Base-by-base conservation (phyloP, 768 basidiomycete species). In the Gloeophyllum trabeum region DNA sequence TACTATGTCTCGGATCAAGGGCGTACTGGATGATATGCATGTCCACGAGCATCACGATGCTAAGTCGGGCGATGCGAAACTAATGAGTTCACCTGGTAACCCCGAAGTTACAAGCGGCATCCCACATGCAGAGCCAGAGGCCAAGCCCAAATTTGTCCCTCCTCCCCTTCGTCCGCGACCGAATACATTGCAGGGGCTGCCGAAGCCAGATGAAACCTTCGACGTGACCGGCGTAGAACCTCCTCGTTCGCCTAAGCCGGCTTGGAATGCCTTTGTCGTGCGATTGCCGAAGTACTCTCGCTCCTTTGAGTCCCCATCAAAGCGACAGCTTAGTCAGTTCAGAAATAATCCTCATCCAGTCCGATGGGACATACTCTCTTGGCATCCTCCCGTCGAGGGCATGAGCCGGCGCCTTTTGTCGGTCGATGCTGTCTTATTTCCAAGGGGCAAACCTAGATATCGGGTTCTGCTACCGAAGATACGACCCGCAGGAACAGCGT, bases 1-100 rank as follows among this genome's bases (percentile, higher is more conserved):
- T 54, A 74, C 77, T 21, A 87, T 91, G 74, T 85, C 83, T 4
- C 75, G 88, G 32, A 89, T 91, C 53, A 90, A 81, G 53, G 87
- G 84, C 24, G 88, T 80, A 12, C 53, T 91, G 43, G 72, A 76
- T 54, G 71, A 69, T 23, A 82, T 83, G 76, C 81, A 56, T 14
- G 16, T 10, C 28, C 28, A 32, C 28, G 28, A 32, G 10, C 28
- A 32, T 32, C 10, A 32, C 28, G 10, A 10, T 32, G 28, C 28
- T 16, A 32, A 32, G 16, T 32, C 28, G 28, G 28, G 10, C n/a
- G n/a, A n/a, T n/a, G 4, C 40, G 13, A 49, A 49, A 24, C 22
- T 30, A 14, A n/a, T n/a, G n/a, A n/a, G n/a, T n/a, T n/a, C n/a
- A n/a, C n/a, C n/a, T n/a, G n/a, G n/a, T n/a, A n/a, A n/a, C n/a